Evolutionary conservation across 192 early-diverging fungal genomes (phyloP).

Genomic region (Coemansia biformis): DNA sequence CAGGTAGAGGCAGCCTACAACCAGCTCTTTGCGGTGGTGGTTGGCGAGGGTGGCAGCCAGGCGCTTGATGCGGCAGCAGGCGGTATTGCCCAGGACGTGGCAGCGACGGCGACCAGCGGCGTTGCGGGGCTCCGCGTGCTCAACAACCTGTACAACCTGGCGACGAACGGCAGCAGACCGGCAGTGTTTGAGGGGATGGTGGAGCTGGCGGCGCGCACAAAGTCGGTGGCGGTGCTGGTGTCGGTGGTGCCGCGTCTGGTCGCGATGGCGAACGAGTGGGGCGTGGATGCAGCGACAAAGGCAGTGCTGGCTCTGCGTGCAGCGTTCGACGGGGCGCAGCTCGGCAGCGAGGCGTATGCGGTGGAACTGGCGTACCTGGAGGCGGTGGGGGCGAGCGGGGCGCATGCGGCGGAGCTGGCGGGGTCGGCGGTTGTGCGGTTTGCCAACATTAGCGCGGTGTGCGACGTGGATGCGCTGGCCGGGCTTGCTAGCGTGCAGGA

Average conservation of each 20-base stretch:
- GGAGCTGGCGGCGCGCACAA: slow-evolving; percentile 60
- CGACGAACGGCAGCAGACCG: slow-evolving; percentile 54
- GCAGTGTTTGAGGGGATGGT: slow-evolving; percentile 70
- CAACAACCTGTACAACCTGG: slow-evolving; percentile 80
- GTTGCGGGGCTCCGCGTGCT: slow-evolving; percentile 36
- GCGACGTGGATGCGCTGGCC: slow-evolving; percentile 73
- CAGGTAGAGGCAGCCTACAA: slow-evolving; percentile 39
- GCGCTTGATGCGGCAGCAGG: neutral
- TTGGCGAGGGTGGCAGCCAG: neutral
- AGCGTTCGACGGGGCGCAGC: slow-evolving; percentile 21
- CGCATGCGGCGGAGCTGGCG: slow-evolving; percentile 53
- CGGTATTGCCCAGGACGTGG: slow-evolving; percentile 8
- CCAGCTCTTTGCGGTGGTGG: slow-evolving; percentile 38
- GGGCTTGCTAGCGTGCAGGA: slow-evolving; percentile 60
- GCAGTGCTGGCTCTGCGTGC: slow-evolving; percentile 55
- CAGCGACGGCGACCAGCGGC: slow-evolving; percentile 12
- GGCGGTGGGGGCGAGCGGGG: slow-evolving; percentile 48
- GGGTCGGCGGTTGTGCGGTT: slow-evolving; percentile 62
- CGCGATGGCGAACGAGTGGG: slow-evolving; percentile 28
- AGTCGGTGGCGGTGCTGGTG: slow-evolving; percentile 19
- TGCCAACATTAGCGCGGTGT: slow-evolving; percentile 61
- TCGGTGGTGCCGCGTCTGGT: slow-evolving; percentile 20
- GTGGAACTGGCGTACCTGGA: slow-evolving; percentile 57
- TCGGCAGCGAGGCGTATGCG: slow-evolving; percentile 39
- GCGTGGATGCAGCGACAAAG: neutral